Evolutionary conservation across 176 grass and related monocot species (phyloP), one percentile per base, ranked within the genome.

Genomic region (Rhynchospora tenuis): DNA sequence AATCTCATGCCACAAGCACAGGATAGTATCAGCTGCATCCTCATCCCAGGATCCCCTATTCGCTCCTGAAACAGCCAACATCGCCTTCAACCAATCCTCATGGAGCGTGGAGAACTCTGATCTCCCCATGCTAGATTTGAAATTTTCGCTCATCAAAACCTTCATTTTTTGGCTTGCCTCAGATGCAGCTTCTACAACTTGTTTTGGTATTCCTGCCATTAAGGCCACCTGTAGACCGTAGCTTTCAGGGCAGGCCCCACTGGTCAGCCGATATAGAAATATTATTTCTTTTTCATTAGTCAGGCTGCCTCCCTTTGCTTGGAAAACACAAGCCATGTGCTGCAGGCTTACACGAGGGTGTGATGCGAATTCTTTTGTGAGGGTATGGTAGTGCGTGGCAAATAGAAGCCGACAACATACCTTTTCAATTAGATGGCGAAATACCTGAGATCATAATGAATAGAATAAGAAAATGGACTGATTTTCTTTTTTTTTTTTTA

Each of bases 341-440:
- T 98, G 92, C 58, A 98, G 84, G 81, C 84, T 93, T 55, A 98
- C 90, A 26, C 79, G 81, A 83, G 95, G 95, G 64, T 98, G 95
- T 3, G 87, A 90, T 26, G 87, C 95, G 19, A 98, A 98, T 86
- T 98, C 95, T 84, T 94, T 94, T 20, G 95, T 93, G 44, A 94
- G 90, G 72, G 95, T 80, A 59, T 98, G 95, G 82, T 98, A 98
- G 82, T 98, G 95, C 0, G 92, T 98, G 22, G 95, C 95, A 43
- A 98, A 98, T 57, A 98, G 90, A 84, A 94, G 85, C 24, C 92
- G 88, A 61, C 95, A 98, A 31, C 89, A 74, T n/a, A 94, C 87
- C 45, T 47, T 82, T 68, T 98, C 95, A 56, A 94, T 87, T 0
- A 98, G 90, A 86, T 98, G 92, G 5, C 95, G 95, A 76, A 98